Conservation (phyloP, 2,329 filamentous ascomycete species). For the Colletotrichum gigasporum region DNA sequence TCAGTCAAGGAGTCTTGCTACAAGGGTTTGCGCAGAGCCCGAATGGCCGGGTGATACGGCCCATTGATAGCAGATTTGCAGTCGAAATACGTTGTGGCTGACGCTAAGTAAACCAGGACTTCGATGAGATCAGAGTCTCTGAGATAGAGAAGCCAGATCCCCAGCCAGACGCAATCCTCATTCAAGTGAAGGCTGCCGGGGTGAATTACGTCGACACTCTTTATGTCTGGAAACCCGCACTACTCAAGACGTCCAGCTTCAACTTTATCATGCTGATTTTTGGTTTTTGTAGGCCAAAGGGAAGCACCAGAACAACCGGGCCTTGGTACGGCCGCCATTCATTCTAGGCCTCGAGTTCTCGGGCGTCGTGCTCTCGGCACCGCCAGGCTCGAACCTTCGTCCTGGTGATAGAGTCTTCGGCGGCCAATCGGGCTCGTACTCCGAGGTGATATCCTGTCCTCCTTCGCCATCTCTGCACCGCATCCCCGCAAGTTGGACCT, state of each 20-base stretch:
- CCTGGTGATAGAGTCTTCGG: slow-evolving; percentile 65
- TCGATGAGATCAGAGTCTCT: slow-evolving; percentile 38
- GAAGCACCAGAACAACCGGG: slow-evolving; percentile 68
- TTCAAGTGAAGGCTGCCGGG: slow-evolving; percentile 61
- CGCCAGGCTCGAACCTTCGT: slow-evolving; percentile 45
- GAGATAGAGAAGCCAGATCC: slow-evolving; percentile 34
- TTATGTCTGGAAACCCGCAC: slow-evolving; percentile 47
- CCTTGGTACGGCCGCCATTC: slow-evolving; percentile 66
- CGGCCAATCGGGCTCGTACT: slow-evolving; percentile 59
- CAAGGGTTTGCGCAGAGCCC: too few relatives aligned
- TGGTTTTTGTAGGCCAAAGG: slow-evolving; percentile 52
- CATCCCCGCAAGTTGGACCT: slow-evolving; percentile 56
- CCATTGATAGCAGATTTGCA: too few relatives aligned
- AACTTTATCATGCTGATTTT: neutral
- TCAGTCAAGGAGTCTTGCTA: too few relatives aligned
- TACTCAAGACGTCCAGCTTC: neutral
- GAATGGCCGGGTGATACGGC: too few relatives aligned
- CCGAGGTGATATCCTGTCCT: slow-evolving; percentile 57
- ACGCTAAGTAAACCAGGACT: slow-evolving; percentile 15
- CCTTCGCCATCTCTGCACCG: slow-evolving; percentile 45
- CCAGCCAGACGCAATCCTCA: slow-evolving; percentile 35
- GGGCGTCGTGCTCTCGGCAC: slow-evolving; percentile 56
- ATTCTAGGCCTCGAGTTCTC: slow-evolving; percentile 69
- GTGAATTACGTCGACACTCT: slow-evolving; percentile 70
- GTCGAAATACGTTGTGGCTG: too few relatives aligned